Conservation (phyloP, 1,139 yeast species). For the Diutina catenulata region DNA sequence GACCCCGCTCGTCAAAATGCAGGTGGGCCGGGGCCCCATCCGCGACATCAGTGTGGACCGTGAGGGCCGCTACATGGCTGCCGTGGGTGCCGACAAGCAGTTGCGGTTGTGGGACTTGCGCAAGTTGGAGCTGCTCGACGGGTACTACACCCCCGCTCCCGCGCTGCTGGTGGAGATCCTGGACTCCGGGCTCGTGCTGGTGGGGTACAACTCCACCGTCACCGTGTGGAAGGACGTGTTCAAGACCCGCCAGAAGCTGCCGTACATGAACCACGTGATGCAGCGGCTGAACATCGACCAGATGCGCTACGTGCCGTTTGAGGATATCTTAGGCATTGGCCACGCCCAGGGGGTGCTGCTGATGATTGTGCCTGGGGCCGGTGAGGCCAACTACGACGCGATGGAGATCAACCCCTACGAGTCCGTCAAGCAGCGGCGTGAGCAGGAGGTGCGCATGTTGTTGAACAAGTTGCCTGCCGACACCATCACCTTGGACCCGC, state of each 20-base stretch:
- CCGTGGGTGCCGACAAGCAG: conserved; percentile 77
- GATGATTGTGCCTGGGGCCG: conserved; percentile 87
- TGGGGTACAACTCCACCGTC: conserved; percentile 92
- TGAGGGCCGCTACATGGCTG: conserved; percentile 91
- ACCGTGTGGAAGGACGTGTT: conserved; percentile 77
- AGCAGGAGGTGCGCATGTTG: conserved; percentile 76
- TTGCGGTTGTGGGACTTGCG: conserved; percentile 92
- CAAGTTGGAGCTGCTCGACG: conserved; percentile 63
- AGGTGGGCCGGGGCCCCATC: conserved; percentile 77
- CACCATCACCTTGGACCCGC: conserved; percentile 85
- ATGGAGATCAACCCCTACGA: conserved; percentile 89
- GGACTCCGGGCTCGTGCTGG: conserved; percentile 77
- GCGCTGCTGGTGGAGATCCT: conserved; percentile 72
- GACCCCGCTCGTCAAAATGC: conserved; percentile 74
- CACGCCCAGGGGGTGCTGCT: conserved; percentile 70
- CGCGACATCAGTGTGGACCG: conserved; percentile 80
- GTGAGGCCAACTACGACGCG: conserved; percentile 97
- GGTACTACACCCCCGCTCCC: conserved; percentile 75
- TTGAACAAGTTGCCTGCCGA: conserved; percentile 87
- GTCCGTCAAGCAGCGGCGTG: conserved; percentile 86
- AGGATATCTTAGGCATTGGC: conserved; percentile 88
- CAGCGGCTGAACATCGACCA: conserved; percentile 67
- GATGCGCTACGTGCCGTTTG: conserved; percentile 79
- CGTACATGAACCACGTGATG: conserved; percentile 84
- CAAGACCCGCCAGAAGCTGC: conserved; percentile 48